Evolutionary conservation across 495 filamentous ascomycete species (phyloP).

Genomic region (Penicillium psychrofluorescens): DNA sequence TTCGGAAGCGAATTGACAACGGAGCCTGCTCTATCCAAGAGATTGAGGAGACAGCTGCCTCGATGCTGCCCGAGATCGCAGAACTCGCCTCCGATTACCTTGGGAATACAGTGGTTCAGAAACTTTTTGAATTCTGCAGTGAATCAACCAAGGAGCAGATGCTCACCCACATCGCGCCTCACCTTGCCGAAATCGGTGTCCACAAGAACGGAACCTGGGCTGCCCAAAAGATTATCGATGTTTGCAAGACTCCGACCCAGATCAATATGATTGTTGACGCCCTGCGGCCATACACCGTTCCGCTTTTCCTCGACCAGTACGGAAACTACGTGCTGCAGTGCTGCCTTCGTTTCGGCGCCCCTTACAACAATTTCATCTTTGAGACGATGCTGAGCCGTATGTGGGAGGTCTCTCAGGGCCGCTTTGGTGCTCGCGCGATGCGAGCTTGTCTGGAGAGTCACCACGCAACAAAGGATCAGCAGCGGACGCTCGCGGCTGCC

Average conservation of each 20-base stretch:
- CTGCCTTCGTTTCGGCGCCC: slow-evolving; percentile 80
- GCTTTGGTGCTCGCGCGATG: slow-evolving; percentile 94
- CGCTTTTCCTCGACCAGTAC: slow-evolving; percentile 93
- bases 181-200: slow-evolving; percentile 91
- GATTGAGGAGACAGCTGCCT: slow-evolving; percentile 83
- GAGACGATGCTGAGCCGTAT: slow-evolving; percentile 92
- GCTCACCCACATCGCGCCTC: slow-evolving; percentile 79
- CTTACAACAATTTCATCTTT: slow-evolving; percentile 94
- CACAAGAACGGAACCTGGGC: slow-evolving; percentile 99
- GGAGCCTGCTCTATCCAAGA: slow-evolving; percentile 76
- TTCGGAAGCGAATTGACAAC: slow-evolving; percentile 95
- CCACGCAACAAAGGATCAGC: slow-evolving; percentile 89
- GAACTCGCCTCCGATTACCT: slow-evolving; percentile 93
- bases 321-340: slow-evolving; percentile 98
- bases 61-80: slow-evolving; percentile 94
- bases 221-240: slow-evolving; percentile 98
- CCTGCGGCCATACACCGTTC: slow-evolving; percentile 76
- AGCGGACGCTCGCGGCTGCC: slow-evolving; percentile 86
- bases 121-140: slow-evolving; percentile 93
- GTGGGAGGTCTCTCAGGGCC: slow-evolving; percentile 90
- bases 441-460: slow-evolving; percentile 95
- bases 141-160: slow-evolving; percentile 86
- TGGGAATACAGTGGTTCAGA: slow-evolving; percentile 98
- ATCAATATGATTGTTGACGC: slow-evolving; percentile 78
- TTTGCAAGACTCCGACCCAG: slow-evolving; percentile 76